These are phyloP conservation scores for Corymbia citriodora DNA, from an alignment of 441 rosid species.

Conservation along the genomic window DNA sequence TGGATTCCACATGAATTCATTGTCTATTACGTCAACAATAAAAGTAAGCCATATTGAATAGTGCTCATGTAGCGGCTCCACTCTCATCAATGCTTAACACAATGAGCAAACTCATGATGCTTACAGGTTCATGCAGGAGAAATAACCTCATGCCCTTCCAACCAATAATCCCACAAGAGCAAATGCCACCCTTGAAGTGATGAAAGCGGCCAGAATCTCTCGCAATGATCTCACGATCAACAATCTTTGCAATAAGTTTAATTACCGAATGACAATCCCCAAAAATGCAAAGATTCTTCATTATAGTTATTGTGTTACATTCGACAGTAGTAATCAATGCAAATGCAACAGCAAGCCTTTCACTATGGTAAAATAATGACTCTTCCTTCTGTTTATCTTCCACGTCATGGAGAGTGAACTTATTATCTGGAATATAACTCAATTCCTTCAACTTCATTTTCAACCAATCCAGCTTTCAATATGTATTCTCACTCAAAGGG, in stretches of 20 bases:
- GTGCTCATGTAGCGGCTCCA: neutral
- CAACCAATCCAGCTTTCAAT: neutral
- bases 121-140: neutral
- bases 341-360: neutral
- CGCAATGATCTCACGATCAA: conserved; percentile 35
- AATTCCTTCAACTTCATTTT: neutral
- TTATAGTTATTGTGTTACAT: neutral
- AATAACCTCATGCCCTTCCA: conserved; percentile 3
- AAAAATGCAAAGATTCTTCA: neutral
- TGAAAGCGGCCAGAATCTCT: conserved; percentile 53
- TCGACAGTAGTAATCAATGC: neutral
- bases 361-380: neutral
- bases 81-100: neutral
- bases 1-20: neutral
- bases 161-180: conserved; percentile 71
- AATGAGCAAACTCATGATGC: neutral
- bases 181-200: conserved; percentile 40
- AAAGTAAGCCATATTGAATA: too few relatives aligned
- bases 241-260: conserved; percentile 39
- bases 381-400: neutral
- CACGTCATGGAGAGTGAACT: neutral
- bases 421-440: neutral
- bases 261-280: conserved; percentile 19
- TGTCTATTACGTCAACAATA: neutral
- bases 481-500: neutral